phyloP scores from a whole-genome alignment of 2,329 filamentous ascomycete genomes.

The Fusarium lateritium region DNA sequence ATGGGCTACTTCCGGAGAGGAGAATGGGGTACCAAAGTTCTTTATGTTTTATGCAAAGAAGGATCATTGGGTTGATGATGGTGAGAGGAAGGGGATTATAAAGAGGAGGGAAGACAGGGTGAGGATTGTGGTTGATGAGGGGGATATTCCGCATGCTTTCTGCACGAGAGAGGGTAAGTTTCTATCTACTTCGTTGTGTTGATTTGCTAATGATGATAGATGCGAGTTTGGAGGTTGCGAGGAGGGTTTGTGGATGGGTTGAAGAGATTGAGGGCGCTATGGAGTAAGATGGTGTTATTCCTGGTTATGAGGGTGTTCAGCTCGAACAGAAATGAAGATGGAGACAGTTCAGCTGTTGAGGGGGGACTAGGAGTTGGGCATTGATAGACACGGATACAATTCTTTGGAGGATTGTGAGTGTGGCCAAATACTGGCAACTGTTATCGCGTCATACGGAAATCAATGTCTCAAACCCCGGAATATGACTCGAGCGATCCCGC shows the following conservation, averaged over 20 bases:
- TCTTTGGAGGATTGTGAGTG: too few relatives aligned
- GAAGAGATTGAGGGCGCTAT: slow-evolving; percentile 30
- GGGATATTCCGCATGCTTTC: slow-evolving; percentile 72
- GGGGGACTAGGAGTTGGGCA: too few relatives aligned
- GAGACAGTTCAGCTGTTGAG: too few relatives aligned
- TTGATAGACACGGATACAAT: too few relatives aligned
- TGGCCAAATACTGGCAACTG: too few relatives aligned
- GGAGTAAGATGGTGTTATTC: background rate
- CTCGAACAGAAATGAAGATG: too few relatives aligned
- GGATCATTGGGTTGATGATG: slow-evolving; percentile 74
- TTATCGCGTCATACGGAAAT: slow-evolving; percentile 9
- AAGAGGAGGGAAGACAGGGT: slow-evolving; percentile 59
- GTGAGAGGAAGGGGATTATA: slow-evolving; percentile 70
- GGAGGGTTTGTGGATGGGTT: slow-evolving; percentile 32
- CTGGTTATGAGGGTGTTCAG: too few relatives aligned
- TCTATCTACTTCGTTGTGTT: background rate
- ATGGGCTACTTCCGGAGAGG: slow-evolving; percentile 62
- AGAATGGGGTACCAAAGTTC: slow-evolving; percentile 61
- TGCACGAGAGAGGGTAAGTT: slow-evolving; percentile 61
- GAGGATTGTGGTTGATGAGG: slow-evolving; percentile 68
- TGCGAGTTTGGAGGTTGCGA: slow-evolving; percentile 39
- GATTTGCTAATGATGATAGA: slow-evolving; percentile 26
- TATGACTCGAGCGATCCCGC: slow-evolving; percentile 13
- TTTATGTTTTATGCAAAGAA: slow-evolving; percentile 72
- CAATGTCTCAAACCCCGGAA: slow-evolving; percentile 19